Base-by-base conservation (phyloP, 2,329 filamentous ascomycete genomes). In the Lecanicillium sp. region DNA sequence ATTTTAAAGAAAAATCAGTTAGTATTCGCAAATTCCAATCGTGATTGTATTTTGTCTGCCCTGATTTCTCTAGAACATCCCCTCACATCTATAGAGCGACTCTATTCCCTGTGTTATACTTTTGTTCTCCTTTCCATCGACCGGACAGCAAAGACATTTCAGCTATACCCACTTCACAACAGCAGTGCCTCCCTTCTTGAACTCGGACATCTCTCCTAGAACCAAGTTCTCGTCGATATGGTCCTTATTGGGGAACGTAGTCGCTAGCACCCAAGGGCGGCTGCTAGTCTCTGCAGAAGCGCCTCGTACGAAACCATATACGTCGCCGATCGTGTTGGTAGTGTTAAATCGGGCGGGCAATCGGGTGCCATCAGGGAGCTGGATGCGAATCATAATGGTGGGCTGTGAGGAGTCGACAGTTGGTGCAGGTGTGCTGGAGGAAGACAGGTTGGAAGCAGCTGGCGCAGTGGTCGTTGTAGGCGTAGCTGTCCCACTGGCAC, bases 281-380 rank as follows among this genome's bases (percentile, higher is more conserved):
- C 61, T 55, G 20, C 65, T 64, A 36, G 74, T 72, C 6, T 70
- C 71, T 0, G 78, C 57, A 18, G 74, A 80, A 0, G 84, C 73
- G n/a, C 72, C 69, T 42, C 75, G 66, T 44, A 90, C 77, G 51
- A 90, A 90, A 8, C 70, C 66, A 58, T 92, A 90, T 8, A 94
- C 72, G 47, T 90, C 82, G 13, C 78, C 81, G 33, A 94, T 64
- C 0, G 85, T 92, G 50, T 87, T 81, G 1, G 74, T 81, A 0
- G 81, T 80, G 64, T 92, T 92, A 65, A 94, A 94, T 8, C 85
- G 77, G 18, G 82, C 84, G n/a, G 81, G 78, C 17, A 92, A 65
- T 31, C 85, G 74, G 2, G 82, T 83, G 29, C 86, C 87, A 48
- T 90, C 81, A 2, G 81, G 84, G 40, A 92, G 72, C 52, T 87